These are phyloP conservation scores for Annona squamosa DNA, from an alignment of 164 flowering plant species.

Conservation along the genomic window DNA sequence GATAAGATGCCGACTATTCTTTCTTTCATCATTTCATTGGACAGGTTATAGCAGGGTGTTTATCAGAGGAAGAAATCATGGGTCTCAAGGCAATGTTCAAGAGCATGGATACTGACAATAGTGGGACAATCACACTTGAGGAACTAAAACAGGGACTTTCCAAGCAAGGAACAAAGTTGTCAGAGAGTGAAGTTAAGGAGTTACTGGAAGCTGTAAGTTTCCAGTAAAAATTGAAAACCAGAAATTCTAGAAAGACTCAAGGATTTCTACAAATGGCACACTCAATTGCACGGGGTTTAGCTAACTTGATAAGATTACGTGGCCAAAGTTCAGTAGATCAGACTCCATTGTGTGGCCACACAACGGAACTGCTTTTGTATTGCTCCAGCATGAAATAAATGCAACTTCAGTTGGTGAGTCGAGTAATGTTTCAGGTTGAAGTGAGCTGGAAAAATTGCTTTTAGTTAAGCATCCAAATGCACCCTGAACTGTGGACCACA, in stretches of 20 bases:
- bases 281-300: neutral
- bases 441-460: neutral
- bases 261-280: neutral
- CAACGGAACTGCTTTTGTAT: too few species aligned
- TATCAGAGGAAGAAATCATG: conserved; percentile 93
- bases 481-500: too few species aligned
- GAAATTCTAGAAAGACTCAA: neutral
- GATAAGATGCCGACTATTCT: neutral
- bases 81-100: conserved; percentile 89
- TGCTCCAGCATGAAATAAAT: too few species aligned
- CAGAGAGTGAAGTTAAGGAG: conserved; percentile 75
- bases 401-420: too few species aligned
- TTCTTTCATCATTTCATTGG: neutral
- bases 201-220: conserved; percentile 86
- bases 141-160: conserved; percentile 82
- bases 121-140: conserved; percentile 89
- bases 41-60: conserved; percentile 84
- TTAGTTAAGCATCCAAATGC: neutral
- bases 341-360: neutral
- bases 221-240: neutral
- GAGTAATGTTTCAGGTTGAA: too few species aligned
- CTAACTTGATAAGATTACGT: neutral
- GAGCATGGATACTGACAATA: conserved; percentile 77
- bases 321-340: neutral
- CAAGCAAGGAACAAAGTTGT: conserved; percentile 79